A percentile compares a stretch with the other conserved stretches of the same genome.
phyloP scores from a whole-genome alignment of 2,329 filamentous ascomycete genomes.

The Magnaporthales sp. region DNA sequence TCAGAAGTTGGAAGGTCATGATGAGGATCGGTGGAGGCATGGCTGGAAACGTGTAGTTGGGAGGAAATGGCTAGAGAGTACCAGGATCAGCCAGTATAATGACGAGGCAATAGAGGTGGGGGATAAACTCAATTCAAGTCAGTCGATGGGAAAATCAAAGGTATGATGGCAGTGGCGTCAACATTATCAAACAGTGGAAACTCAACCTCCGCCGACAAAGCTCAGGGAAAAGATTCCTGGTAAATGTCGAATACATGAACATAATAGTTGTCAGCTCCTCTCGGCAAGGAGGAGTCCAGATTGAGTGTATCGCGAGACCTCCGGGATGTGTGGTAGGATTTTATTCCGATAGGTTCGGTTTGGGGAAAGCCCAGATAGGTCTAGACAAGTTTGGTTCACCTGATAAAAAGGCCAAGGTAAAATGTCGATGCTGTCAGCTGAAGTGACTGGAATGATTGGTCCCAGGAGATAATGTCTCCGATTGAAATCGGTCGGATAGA shows the following conservation, averaged over 20 bases:
- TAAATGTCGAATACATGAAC: not conserved
- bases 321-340: not conserved
- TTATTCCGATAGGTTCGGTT: too few relatives aligned
- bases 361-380: not conserved
- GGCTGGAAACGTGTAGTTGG: not conserved
- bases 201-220: not conserved
- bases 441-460: not conserved
- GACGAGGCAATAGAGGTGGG: not conserved
- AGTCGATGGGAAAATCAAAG: not conserved
- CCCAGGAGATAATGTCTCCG: not conserved
- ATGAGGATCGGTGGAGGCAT: not conserved
- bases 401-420: too few relatives aligned
- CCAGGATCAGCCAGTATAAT: not conserved
- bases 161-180: not conserved
- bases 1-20: not conserved
- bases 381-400: not conserved
- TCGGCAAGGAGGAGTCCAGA: not conserved
- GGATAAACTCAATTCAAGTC: not conserved
- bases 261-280: not conserved
- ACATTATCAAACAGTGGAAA: not conserved
- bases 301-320: not conserved
- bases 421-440: not conserved
- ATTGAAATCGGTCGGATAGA: not conserved
- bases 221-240: not conserved
- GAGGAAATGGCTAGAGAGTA: not conserved